A percentile compares a stretch with the other conserved stretches of the same genome.
Evolutionary conservation across 352 stramenopile genomes (phyloP).

Genomic region (Pythium grandisporangium): DNA sequence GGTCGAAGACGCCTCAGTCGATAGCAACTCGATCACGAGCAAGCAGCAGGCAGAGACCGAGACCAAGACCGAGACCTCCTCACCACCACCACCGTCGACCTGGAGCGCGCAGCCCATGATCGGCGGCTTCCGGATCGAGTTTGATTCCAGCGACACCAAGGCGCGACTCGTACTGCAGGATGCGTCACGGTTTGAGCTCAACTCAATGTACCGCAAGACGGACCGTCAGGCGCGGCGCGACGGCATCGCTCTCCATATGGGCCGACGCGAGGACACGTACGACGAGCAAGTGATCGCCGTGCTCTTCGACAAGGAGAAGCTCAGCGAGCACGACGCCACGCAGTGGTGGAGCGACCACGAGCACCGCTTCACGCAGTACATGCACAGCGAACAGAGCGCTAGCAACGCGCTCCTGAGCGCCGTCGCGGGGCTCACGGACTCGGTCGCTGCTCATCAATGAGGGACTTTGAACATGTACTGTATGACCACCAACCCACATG

Average conservation of each 20-base stretch:
- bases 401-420: constrained; percentile 2
- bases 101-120: constrained; percentile 47
- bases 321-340: constrained; percentile 60
- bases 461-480: background rate
- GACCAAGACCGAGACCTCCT: constrained; percentile 1
- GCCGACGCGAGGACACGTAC: constrained; percentile 61
- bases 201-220: constrained; percentile 82
- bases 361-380: constrained; percentile 37
- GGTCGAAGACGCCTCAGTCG: background rate
- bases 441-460: background rate
- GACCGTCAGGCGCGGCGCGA: constrained; percentile 67
- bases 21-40: background rate
- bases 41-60: constrained; percentile 1
- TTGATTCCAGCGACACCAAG: constrained; percentile 68
- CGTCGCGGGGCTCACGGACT: constrained; percentile 3
- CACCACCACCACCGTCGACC: constrained; percentile 9
- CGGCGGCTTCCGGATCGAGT: constrained; percentile 39
- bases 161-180: constrained; percentile 66
- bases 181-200: constrained; percentile 67
- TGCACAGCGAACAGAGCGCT: constrained; percentile 3
- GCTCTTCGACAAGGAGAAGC: constrained; percentile 81
- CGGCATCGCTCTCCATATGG: constrained; percentile 67
- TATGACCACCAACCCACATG: constrained; percentile 1
- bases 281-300: constrained; percentile 76
- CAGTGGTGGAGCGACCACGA: constrained; percentile 68